Base-by-base conservation (phyloP, 2,329 filamentous ascomycete species). In the Fonsecaea pedrosoi region DNA sequence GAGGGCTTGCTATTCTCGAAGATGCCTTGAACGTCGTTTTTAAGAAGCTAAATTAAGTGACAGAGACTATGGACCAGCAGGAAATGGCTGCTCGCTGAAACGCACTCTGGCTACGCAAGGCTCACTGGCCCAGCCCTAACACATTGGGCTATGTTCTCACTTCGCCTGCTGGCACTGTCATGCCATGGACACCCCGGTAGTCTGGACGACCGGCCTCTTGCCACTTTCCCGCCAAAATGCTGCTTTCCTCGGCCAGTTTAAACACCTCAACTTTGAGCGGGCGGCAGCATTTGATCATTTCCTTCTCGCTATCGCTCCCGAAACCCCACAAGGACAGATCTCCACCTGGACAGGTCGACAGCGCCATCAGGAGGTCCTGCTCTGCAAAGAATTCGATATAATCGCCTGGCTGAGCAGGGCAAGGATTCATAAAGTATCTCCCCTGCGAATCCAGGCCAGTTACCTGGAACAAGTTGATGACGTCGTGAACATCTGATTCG, bases 381-480 rank as follows among this genome's bases (percentile, higher is more conserved):
- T 95, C 92, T 0, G 92, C 91, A 67, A 95, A 87, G 74, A 95
- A 93, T 77, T 92, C 90, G 64, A 94, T 86, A 64, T 84, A 87
- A 65, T 83, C 81, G 30, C 79, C 80, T 30, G 75, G 66, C 66
- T 79, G 80, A 3, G 82, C 81, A 4, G 82, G 82, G 34, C 77
- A 82, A 8, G 82, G 77, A 59, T 81, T 79, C 82, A 96, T 96
- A 68, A 92, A 94, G 71, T 94, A 94, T 60, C 87, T 85, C 0
- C 90, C 91, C 67, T 89, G 74, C 61, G 85, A 82, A 73, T 95
- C 89, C 55, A 95, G 76, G 0, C 92, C 91, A 0, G 92, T 95
- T 6, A 94, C 91, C 77, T 96, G 92, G 75, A 96, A 95, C 2
- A 96, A 82, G 74, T 96, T 96, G 62, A 96, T 83, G 0, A 96